Base-by-base conservation (phyloP, 176 grass and related monocot species). In the Olyra latifolia region DNA sequence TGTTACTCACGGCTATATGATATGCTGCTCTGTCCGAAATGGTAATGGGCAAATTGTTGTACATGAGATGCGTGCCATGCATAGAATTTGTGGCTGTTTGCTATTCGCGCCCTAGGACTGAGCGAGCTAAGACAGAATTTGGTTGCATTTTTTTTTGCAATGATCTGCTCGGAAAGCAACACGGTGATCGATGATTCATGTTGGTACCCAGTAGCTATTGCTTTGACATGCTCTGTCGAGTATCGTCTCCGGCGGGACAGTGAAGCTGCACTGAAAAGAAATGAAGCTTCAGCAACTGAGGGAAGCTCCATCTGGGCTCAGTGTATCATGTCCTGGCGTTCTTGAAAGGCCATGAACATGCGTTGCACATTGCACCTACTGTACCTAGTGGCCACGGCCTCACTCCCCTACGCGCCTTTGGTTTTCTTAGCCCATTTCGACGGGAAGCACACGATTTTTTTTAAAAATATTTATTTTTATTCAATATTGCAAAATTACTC, bases 341-440 rank as follows among this genome's bases (percentile, higher is more conserved):
- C 46, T 50, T 42, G 6, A 35, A 10, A 27, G 1, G 29, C 69
- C 7, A 35, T 6, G 16, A 43, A 5, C 30, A 40, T 66, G 16
- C n/a, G n/a, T n/a, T n/a, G n/a, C n/a, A n/a, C 25, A 39, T 48
- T 48, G 62, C 35, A 66, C 71, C 71, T 67, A 71, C 62, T 69
- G 62, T 12, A 64, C 80, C 70, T 74, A 69, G 39, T 75, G 16
- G 22, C 12, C 29, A 7, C 28, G 2, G 14, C 47, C 11, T 15
- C 43, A 7, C 15, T 1, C 3, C 10, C 15, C 61, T 47, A 49
- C 43, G 17, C 14, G n/a, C n/a, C n/a, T n/a, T n/a, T n/a, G n/a
- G 55, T 30, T 30, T 20, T 16, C 4, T 30, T 5, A 13, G 17
- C 47, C 5, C 40, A 43, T 43, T 42, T 66, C 35, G 11, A 5